phyloP scores from a whole-genome alignment of 179 eudicot genomes.

The Gypsophila paniculata region DNA sequence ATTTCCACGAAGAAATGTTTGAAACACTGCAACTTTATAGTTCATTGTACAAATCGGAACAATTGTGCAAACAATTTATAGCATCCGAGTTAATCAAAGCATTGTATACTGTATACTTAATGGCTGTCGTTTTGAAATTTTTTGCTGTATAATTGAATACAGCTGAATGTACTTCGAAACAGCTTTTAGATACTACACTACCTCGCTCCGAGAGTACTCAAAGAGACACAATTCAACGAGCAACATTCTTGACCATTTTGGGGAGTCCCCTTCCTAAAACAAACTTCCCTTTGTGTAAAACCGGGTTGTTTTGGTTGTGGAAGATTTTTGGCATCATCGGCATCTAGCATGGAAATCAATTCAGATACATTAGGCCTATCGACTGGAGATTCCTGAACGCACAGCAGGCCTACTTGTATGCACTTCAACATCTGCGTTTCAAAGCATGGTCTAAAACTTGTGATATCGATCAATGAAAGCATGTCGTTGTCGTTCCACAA shows the following conservation, averaged over 20 bases:
- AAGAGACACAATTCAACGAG: not conserved
- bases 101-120: constrained; percentile 3
- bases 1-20: too few relatives aligned
- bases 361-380: constrained; percentile 46
- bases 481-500: constrained; percentile 38
- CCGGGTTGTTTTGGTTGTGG: constrained; percentile 45
- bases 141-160: not conserved
- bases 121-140: constrained; percentile 19
- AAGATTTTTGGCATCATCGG: constrained; percentile 30
- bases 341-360: constrained; percentile 37
- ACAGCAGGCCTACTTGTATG: constrained; percentile 46
- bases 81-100: too few relatives aligned
- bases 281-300: constrained; percentile 24
- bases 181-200: not conserved
- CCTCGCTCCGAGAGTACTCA: not conserved
- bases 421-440: constrained; percentile 33
- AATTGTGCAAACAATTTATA: too few relatives aligned
- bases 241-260: not conserved
- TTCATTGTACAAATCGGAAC: too few relatives aligned
- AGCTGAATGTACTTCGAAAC: not conserved
- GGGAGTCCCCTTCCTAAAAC: not conserved
- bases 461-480: constrained; percentile 22
- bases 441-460: constrained; percentile 7
- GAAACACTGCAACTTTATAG: too few relatives aligned
- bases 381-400: constrained; percentile 39